phyloP scores from a whole-genome alignment of 176 grass and related monocot genomes.

The Carex myosuroides region DNA sequence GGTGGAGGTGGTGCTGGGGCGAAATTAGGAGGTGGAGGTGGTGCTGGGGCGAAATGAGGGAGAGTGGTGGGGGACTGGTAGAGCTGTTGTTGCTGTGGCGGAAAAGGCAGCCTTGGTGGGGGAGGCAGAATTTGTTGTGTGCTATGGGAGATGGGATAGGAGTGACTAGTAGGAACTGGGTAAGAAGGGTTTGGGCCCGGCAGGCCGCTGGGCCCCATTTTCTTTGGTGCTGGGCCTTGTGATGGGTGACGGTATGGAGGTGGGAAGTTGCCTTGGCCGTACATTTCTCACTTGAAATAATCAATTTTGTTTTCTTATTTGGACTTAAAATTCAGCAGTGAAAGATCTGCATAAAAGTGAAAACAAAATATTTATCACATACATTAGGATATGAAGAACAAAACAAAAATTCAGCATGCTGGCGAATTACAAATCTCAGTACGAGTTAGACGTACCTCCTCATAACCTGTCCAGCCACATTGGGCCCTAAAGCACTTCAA shows the following conservation, averaged over 20 bases:
- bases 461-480: conserved; percentile 68
- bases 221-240: not conserved
- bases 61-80: conserved; percentile 19
- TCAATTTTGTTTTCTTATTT: not conserved
- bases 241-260: conserved; percentile 10
- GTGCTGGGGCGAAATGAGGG: conserved; percentile 6
- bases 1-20: conserved; percentile 14
- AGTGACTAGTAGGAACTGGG: conserved; percentile 12
- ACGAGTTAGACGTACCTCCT: conserved; percentile 25
- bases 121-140: conserved; percentile 10
- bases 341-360: not conserved
- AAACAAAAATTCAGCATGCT: not conserved
- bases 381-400: not conserved
- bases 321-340: not conserved
- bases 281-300: conserved; percentile 38
- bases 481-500: conserved; percentile 64
- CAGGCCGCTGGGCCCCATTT: not conserved
- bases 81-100: conserved; percentile 34
- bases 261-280: conserved; percentile 39
- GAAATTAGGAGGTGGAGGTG: conserved; percentile 25
- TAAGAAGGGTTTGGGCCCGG: conserved; percentile 20
- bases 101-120: conserved; percentile 26
- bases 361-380: not conserved
- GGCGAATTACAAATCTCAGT: not conserved
- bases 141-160: not conserved